Percentiles rank a stretch among this genome's conserved stretches.
phyloP scores from a whole-genome alignment of 371 early-diverging fungal genomes.

The Coemansia sp. region DNA sequence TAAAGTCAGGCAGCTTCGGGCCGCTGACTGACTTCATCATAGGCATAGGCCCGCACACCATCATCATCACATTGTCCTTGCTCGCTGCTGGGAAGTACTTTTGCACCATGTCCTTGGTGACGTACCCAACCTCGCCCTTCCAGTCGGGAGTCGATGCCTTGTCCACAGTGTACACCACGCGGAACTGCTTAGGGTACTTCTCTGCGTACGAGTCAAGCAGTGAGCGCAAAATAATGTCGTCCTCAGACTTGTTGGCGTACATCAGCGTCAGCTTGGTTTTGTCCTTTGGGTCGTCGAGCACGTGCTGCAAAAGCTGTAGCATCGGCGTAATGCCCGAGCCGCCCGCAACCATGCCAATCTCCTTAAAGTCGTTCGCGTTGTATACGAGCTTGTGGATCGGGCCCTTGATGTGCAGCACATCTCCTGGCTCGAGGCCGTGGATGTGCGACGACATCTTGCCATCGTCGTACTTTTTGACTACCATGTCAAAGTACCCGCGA shows the following conservation, averaged over 20 bases:
- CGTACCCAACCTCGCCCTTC: slow-evolving; percentile 69
- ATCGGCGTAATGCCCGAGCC: slow-evolving; percentile 96
- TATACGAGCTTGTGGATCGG: slow-evolving; percentile 85
- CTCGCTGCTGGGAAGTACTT: slow-evolving; percentile 58
- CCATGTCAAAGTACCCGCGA: slow-evolving; percentile 79
- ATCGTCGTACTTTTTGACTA: slow-evolving; percentile 76
- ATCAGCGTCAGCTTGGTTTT: slow-evolving; percentile 83
- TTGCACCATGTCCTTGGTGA: slow-evolving; percentile 66
- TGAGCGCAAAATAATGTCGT: slow-evolving; percentile 81
- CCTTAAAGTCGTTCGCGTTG: slow-evolving; percentile 67
- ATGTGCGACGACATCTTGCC: slow-evolving; percentile 75
- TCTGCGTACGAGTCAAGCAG: slow-evolving; percentile 73
- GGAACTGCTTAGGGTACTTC: slow-evolving; percentile 73
- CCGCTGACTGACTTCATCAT: slow-evolving; percentile 82
- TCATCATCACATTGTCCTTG: slow-evolving; percentile 58
- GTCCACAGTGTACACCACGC: slow-evolving; percentile 80
- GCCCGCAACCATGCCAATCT: slow-evolving; percentile 85
- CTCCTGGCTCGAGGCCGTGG: slow-evolving; percentile 76
- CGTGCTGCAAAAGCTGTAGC: slow-evolving; percentile 72
- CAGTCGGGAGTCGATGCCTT: slow-evolving; percentile 62
- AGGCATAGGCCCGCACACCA: slow-evolving; percentile 88
- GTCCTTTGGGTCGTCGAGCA: slow-evolving; percentile 71
- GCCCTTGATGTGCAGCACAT: slow-evolving; percentile 84
- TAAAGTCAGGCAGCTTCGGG: slow-evolving; percentile 72
- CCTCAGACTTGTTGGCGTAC: slow-evolving; percentile 81